A percentile compares a stretch with the other conserved stretches of the same genome.
phyloP scores from a whole-genome alignment of 805 yeast genomes.

The Cyberlindnera mycetangii region DNA sequence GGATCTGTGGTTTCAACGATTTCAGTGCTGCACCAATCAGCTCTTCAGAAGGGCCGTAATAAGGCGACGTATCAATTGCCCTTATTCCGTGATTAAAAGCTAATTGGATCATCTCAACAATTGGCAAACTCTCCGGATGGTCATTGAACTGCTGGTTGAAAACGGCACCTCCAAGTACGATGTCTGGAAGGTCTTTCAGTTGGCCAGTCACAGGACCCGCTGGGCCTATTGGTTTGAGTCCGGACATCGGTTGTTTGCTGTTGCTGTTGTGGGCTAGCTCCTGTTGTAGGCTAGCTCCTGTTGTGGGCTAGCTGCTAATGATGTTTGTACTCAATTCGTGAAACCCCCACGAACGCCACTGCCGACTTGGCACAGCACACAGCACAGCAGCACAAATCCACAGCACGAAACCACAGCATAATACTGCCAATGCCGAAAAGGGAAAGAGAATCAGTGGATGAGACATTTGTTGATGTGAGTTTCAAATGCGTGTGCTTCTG shows the following conservation, averaged over 20 bases:
- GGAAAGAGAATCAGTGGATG: slow-evolving; percentile 8
- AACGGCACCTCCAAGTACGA: slow-evolving; percentile 86
- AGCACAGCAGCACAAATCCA: no score
- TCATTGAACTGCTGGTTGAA: slow-evolving; percentile 77
- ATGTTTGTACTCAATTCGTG: no score
- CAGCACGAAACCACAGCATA: neutral
- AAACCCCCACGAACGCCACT: no score
- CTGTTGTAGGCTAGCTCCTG: no score
- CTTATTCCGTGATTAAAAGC: slow-evolving; percentile 69
- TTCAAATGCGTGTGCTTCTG: no score
- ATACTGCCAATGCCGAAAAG: slow-evolving; percentile 7
- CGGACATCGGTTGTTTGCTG: neutral
- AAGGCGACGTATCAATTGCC: slow-evolving; percentile 90
- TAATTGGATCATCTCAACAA: slow-evolving; percentile 49
- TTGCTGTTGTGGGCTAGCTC: no score
- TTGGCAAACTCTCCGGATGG: slow-evolving; percentile 60
- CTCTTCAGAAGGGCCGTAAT: slow-evolving; percentile 85
- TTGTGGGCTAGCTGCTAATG: no score
- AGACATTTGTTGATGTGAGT: slow-evolving; percentile 16
- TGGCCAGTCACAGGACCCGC: slow-evolving; percentile 21
- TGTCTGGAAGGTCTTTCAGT: slow-evolving; percentile 43
- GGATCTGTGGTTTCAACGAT: slow-evolving; percentile 33
- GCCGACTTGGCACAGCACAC: no score
- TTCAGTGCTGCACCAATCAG: slow-evolving; percentile 67
- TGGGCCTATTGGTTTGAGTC: slow-evolving; percentile 17